These are phyloP conservation scores for Priceomyces haplophilus DNA, from an alignment of 805 yeast species.

Conservation along the genomic window DNA sequence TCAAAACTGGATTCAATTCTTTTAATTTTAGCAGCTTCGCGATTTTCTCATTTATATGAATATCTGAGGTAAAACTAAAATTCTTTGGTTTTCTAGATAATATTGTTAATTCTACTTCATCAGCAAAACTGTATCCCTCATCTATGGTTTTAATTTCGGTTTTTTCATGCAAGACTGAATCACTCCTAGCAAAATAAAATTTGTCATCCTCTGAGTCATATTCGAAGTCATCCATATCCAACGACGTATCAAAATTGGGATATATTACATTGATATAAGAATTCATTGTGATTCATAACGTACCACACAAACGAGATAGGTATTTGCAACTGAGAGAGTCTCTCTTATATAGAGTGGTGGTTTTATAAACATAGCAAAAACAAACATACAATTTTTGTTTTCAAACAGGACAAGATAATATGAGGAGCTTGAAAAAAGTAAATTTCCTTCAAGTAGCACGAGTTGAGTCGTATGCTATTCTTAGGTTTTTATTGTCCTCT, in stretches of 20 bases:
- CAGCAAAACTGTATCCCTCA: neutral
- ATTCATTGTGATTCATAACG: neutral
- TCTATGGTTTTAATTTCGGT: too few relatives aligned
- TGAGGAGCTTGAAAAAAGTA: too few relatives aligned
- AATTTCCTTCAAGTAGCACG: too few relatives aligned
- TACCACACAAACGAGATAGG: neutral
- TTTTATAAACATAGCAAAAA: slow-evolving; percentile 1
- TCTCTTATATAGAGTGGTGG: slow-evolving; percentile 2
- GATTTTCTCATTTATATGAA: neutral
- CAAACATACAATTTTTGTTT: neutral
- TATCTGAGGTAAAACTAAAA: neutral
- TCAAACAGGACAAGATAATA: too few relatives aligned
- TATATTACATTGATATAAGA: slow-evolving; percentile 1
- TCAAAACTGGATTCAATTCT: neutral
- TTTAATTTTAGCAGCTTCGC: neutral
- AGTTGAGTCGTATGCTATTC: too few relatives aligned
- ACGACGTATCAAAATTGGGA: neutral
- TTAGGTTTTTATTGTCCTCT: too few relatives aligned
- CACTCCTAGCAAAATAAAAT: neutral
- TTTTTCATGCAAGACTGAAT: too few relatives aligned
- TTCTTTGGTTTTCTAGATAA: neutral
- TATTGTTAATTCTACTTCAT: neutral
- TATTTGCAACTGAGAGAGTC: neutral
- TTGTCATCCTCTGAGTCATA: neutral
- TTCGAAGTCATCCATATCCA: neutral